phyloP scores from a whole-genome alignment of 768 basidiomycete genomes.

The Naganishia kalamii region DNA sequence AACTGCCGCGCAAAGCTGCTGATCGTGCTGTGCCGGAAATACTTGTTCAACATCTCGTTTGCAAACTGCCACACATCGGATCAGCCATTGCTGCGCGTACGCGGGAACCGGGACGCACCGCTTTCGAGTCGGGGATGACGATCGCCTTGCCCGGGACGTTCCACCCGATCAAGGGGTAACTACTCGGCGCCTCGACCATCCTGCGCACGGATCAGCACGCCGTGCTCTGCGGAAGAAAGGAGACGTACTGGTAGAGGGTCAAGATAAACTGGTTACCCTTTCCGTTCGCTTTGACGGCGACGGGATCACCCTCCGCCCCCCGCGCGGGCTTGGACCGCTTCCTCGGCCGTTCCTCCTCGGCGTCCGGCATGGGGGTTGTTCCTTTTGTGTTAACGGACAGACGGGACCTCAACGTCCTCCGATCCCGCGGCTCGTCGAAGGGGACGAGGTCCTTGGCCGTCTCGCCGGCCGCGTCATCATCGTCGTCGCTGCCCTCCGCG shows the following conservation, averaged over 20 bases:
- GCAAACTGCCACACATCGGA: not conserved
- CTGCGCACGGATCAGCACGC: not conserved
- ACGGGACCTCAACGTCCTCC: not conserved
- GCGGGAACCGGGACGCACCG: not conserved
- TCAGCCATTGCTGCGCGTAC: not conserved
- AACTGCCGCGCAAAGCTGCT: constrained; percentile 7
- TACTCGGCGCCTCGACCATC: constrained; percentile 4
- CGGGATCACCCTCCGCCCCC: not conserved
- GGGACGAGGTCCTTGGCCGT: too few species aligned
- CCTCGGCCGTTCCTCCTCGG: not conserved
- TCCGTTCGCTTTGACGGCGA: not conserved
- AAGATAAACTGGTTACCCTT: constrained; percentile 11
- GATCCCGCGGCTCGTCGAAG: not conserved
- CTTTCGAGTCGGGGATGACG: constrained; percentile 11
- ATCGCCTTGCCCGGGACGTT: not conserved
- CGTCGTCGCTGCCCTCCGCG: too few species aligned
- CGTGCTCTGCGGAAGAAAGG: not conserved
- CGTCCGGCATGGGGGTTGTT: not conserved
- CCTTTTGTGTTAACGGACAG: not conserved
- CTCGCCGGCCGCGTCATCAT: too few species aligned
- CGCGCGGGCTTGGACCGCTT: not conserved
- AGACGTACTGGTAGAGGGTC: constrained; percentile 1
- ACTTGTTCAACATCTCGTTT: not conserved
- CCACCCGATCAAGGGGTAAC: constrained; percentile 13
- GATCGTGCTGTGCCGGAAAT: constrained; percentile 14